These are phyloP conservation scores for Isoetes engelmannii DNA, from an alignment of 83 land plant species.

Conservation along the genomic window DNA sequence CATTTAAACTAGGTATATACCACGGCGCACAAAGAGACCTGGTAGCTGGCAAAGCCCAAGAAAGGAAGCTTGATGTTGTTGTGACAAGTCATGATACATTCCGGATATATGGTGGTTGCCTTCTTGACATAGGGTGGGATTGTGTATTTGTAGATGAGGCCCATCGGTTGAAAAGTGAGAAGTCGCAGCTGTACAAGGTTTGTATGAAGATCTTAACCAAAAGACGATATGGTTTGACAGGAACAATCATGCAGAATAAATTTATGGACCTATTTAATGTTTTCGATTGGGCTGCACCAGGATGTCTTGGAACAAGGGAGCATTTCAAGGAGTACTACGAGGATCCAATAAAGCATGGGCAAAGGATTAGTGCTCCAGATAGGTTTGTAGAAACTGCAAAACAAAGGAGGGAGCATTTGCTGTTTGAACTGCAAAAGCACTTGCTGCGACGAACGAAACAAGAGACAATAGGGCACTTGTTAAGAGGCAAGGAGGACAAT, in stretches of 20 bases:
- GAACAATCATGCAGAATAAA: conserved; percentile 94
- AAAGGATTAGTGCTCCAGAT: conserved; percentile 89
- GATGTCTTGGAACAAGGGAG: conserved; percentile 74
- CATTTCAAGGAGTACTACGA: conserved; percentile 82
- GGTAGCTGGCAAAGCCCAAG: conserved; percentile 54
- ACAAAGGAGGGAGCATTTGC: conserved; percentile 62
- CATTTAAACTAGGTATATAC: conserved; percentile 63
- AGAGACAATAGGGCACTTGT: conserved; percentile 94
- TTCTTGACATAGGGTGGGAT: conserved; percentile 66
- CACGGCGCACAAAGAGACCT: conserved; percentile 83
- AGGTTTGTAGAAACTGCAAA: conserved; percentile 67
- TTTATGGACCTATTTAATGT: conserved; percentile 83
- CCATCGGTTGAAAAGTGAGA: conserved; percentile 90
- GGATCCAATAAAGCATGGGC: conserved; percentile 93
- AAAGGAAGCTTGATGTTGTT: conserved; percentile 47
- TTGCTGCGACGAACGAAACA: conserved; percentile 80
- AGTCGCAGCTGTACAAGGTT: conserved; percentile 72
- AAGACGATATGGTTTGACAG: conserved; percentile 83
- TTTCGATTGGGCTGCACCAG: conserved; percentile 89
- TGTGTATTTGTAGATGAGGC: conserved; percentile 92
- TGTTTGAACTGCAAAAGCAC: conserved; percentile 49
- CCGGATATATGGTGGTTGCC: conserved; percentile 52
- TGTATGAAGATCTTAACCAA: conserved; percentile 52
- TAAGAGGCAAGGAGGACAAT: conserved; percentile 95
- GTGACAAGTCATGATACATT: conserved; percentile 92